Conservation (phyloP, 163 green algal species). For the Chlorella variabilis region DNA sequence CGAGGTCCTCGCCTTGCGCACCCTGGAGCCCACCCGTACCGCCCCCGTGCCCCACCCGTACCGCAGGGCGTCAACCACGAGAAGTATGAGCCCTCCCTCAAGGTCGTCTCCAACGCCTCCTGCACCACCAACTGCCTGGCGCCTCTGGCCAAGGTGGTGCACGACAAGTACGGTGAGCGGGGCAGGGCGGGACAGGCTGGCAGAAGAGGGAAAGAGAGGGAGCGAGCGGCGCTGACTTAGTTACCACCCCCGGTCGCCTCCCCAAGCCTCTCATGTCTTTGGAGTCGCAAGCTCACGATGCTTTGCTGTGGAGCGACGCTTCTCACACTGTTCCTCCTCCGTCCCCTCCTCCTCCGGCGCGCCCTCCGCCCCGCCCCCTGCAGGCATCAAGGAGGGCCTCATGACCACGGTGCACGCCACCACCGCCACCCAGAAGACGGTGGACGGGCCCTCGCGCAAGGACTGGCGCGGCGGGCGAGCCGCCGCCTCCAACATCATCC, state of each 20-base stretch:
- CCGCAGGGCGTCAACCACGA: constrained; percentile 89
- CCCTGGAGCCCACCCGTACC: too few species aligned
- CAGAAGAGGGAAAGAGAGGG: too few species aligned
- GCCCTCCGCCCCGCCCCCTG: background rate
- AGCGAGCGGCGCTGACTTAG: too few species aligned
- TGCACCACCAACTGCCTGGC: constrained; percentile 99
- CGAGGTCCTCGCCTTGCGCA: too few species aligned
- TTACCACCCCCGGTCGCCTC: too few species aligned
- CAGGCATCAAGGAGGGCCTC: constrained; percentile 84
- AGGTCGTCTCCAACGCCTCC: constrained; percentile 94
- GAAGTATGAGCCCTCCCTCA: constrained; percentile 79
- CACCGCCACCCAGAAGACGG: constrained; percentile 81
- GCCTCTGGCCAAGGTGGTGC: constrained; percentile 93
- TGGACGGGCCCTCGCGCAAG: constrained; percentile 96
- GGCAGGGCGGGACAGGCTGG: too few species aligned
- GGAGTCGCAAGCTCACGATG: too few species aligned
- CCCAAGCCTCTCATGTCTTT: too few species aligned
- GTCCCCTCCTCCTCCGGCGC: too few species aligned
- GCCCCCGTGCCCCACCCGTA: too few species aligned
- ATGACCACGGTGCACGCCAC: constrained; percentile 99
- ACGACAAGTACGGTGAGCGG: constrained; percentile 86
- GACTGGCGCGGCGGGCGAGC: constrained; percentile 95
- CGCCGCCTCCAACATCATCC: constrained; percentile 96
- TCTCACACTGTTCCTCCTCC: background rate
- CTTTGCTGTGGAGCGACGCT: too few species aligned